Evolutionary conservation across 176 grass and related monocot species (phyloP), one percentile per base, ranked within the genome.

Genomic region (Zoysia japonica): DNA sequence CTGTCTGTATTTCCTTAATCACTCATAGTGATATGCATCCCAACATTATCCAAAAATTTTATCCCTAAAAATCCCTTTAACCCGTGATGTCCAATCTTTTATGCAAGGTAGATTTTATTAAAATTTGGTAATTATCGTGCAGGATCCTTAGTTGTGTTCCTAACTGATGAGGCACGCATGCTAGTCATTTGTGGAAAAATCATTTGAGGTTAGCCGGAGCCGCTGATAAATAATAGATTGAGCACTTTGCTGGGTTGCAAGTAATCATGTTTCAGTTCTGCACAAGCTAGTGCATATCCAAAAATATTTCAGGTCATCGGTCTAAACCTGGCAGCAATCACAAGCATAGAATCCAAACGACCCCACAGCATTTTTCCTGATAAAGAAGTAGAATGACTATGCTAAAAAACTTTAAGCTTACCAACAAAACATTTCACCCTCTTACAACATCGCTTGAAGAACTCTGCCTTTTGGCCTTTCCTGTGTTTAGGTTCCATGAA

Each of bases 361-460:
- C 54, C 17, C 8, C 45, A 1, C 2, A 19, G 5, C 6, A 74
- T 13, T 57, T 19, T 11, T 54, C 47, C 15, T 60, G 3, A 46
- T 59, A 57, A 70, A 49, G 3, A 67, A 69, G 5, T 70, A 54
- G 20, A 71, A 80, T 41, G 11, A 57, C 14, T 61, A 65, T 72
- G 41, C 51, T 67, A 37, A 82, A 77, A 56, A 51, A 5, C 74
- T 73, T 74, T 71, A 56, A 51, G 9, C 74, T 73, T 74, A 90
- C 83, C 88, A 51, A 90, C 68, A 83, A 90, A 90, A 53, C 88
- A 90, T 78, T 90, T 90, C 61, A 90, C 83, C 68, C 83, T 90
- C 51, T 66, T 86, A 74, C 72, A 90, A 79, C 88, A 90, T 54
- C 88, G 47, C 56, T 69, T 90, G 49, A 90, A 85, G 16, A 78